Base-by-base conservation (phyloP, 2,329 filamentous ascomycete species). In the Scolecobasidium constrictum region DNA sequence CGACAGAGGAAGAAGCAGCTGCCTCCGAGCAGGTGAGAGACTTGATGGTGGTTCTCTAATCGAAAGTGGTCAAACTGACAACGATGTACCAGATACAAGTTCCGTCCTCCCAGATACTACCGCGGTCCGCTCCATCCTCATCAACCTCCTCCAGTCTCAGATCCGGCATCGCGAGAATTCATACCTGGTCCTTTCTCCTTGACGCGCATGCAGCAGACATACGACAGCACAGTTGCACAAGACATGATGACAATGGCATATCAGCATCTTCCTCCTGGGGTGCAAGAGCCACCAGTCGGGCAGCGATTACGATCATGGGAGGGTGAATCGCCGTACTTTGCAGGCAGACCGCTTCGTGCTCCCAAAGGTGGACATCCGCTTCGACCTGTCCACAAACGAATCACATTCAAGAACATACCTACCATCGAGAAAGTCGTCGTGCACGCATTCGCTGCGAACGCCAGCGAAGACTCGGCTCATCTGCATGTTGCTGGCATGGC, bases 91-190 rank as follows among this genome's bases (percentile, higher is more conserved):
- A 94, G 90, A 73, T 98, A 96, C 68, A 85, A 94, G 65, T 96
- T 83, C 64, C 86, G 88, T 50, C 82, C 90, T 40, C 92, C 92
- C 49, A 92, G 90, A 67, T 98, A 88, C 73, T 81, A 94, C 63
- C 85, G 90, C 56, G 92, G 92, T 44, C 88, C 88, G 49, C 73
- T 96, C 18, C 88, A 96, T 60, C 92, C 92, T 40, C 79, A 95
- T 56, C 86, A 94, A 67, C 84, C 86, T 46, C 90, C 86, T n/a
- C 74, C 79, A 31, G 75, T 80, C 40, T 92, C 88, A 48, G 85
- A 95, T 55, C 88, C 88, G 1, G 75, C 82, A 20, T 94, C 92
- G 46, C 83, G 92, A 58, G 73, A 86, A 57, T 98, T 92, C 62
- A 72, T 84, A 19, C 88, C 92, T 1, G 92, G 92, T 0, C 92